Evolutionary conservation across 2,329 filamentous ascomycete species (phyloP).

Genomic region (Penicillium crustosum): DNA sequence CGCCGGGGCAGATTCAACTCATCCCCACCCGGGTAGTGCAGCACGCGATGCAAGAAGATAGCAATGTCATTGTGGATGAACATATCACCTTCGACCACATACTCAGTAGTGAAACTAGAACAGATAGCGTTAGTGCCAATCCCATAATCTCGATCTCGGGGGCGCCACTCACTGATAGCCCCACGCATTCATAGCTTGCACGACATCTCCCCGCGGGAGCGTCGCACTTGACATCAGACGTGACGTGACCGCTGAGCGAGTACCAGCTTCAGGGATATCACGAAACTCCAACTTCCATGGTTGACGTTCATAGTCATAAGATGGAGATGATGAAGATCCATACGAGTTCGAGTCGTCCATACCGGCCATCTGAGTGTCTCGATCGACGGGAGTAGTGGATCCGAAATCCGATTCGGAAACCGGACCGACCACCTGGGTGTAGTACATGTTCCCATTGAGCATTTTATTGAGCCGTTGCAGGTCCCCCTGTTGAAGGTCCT

Average conservation of each 20-base stretch:
- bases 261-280: conserved; percentile 53
- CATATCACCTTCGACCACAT: conserved; percentile 56
- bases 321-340: not conserved
- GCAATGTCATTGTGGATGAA: conserved; percentile 60
- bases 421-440: conserved; percentile 53
- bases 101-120: conserved; percentile 57
- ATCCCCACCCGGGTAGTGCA: conserved; percentile 46
- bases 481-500: conserved; percentile 46
- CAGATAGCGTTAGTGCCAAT: conserved; percentile 13
- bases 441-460: conserved; percentile 54
- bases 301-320: conserved; percentile 40
- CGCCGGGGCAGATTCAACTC: conserved; percentile 35
- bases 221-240: conserved; percentile 52
- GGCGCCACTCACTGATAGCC: conserved; percentile 52
- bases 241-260: conserved; percentile 54
- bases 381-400: conserved; percentile 16
- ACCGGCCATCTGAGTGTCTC: conserved; percentile 38
- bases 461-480: conserved; percentile 48
- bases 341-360: conserved; percentile 19
- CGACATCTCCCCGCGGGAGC: conserved; percentile 51
- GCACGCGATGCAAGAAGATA: conserved; percentile 56
- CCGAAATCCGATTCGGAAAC: conserved; percentile 42
- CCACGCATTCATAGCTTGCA: conserved; percentile 52
- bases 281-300: conserved; percentile 49
- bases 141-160: conserved; percentile 11